Percentiles rank a stretch among this genome's conserved stretches.
Evolutionary conservation across 345 rosid genomes (phyloP).

Genomic region (Syzygium aqueum): DNA sequence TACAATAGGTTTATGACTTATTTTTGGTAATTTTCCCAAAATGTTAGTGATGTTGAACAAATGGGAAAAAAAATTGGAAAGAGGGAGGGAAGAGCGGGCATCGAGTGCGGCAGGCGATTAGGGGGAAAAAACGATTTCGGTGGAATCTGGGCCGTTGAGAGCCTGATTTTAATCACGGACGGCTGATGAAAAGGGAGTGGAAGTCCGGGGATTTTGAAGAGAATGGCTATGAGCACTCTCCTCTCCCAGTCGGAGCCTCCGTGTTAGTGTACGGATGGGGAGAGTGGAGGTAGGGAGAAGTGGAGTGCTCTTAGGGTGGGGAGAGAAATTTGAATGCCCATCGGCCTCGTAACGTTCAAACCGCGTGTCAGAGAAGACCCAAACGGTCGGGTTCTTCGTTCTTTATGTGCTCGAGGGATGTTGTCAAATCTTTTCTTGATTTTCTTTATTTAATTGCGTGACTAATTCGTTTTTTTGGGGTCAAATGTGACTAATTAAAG

Average conservation of each 20-base stretch:
- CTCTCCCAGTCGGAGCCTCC: accelerated
- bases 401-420: not conserved
- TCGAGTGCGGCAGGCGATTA: slow-evolving; percentile 15
- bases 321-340: not conserved
- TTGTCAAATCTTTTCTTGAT: not conserved
- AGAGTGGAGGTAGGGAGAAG: slow-evolving; percentile 15
- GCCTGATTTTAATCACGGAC: slow-evolving; percentile 10
- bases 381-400: slow-evolving; percentile 15
- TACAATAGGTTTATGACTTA: too few relatives aligned
- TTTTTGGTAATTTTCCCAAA: not conserved
- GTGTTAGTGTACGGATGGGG: not conserved
- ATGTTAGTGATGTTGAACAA: not conserved
- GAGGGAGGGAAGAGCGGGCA: not conserved
- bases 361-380: slow-evolving; percentile 14
- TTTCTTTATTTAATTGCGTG: not conserved
- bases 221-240: slow-evolving; percentile 4
- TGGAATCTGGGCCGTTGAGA: slow-evolving; percentile 15
- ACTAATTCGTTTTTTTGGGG: too few relatives aligned
- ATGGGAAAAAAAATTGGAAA: not conserved
- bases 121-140: not conserved
- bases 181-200: slow-evolving; percentile 24
- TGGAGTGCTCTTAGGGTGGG: slow-evolving; percentile 4
- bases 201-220: not conserved
- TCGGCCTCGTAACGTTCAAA: slow-evolving; percentile 47
- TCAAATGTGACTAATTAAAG: not conserved